phyloP scores from a whole-genome alignment of 805 yeast species.

The Pachysolen tannophilus region DNA sequence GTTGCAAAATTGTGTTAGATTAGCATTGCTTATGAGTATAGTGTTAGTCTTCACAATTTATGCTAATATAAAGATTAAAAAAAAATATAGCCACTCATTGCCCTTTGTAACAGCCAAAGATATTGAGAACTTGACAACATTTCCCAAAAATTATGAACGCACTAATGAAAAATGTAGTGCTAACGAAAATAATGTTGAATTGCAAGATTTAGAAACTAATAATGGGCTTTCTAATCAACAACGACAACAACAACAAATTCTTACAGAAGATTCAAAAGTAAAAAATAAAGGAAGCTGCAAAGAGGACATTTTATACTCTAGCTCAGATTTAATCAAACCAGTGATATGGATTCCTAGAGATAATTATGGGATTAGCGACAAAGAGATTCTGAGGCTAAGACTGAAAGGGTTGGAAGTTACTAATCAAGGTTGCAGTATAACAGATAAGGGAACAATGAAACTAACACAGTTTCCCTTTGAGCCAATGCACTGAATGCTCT shows the following conservation, averaged over 20 bases:
- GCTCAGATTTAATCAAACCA: neutral
- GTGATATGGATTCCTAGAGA: neutral
- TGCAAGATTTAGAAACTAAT: neutral
- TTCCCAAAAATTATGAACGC: neutral
- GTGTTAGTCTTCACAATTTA: slow-evolving; percentile 46
- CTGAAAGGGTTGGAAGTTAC: slow-evolving; percentile 14
- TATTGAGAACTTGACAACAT: too few relatives aligned
- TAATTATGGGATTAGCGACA: slow-evolving; percentile 19
- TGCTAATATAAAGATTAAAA: slow-evolving; percentile 46
- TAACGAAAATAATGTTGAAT: neutral
- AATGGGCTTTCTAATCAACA: neutral
- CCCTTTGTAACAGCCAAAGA: neutral
- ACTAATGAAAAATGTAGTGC: neutral
- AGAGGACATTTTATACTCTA: neutral
- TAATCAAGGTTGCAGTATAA: slow-evolving; percentile 13
- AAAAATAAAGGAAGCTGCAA: neutral
- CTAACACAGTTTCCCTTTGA: neutral
- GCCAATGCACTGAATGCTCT: too few relatives aligned
- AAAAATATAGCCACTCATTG: slow-evolving; percentile 23
- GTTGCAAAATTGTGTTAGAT: slow-evolving; percentile 36
- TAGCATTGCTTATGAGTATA: slow-evolving; percentile 44
- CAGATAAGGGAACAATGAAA: slow-evolving; percentile 3
- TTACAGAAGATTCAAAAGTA: neutral
- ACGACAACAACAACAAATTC: neutral
- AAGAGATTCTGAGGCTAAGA: slow-evolving; percentile 17